Conservation (phyloP, 257 asterid genomes). For the Linaria vulgaris region DNA sequence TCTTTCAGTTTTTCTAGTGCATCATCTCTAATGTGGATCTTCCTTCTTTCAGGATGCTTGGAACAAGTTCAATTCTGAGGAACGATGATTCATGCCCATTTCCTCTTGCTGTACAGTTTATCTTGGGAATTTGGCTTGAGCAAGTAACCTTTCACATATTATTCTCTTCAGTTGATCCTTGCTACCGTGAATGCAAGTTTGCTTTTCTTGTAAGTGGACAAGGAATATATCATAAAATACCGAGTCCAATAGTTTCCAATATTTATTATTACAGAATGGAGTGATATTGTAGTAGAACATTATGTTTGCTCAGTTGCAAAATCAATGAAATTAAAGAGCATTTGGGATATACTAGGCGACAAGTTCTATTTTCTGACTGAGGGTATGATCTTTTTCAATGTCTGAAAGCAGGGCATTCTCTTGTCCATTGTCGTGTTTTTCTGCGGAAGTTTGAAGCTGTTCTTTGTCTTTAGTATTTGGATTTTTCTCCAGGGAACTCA, state of each 20-base stretch:
- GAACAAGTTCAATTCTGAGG: constrained; percentile 93
- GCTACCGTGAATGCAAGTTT: neutral
- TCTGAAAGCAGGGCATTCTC: constrained; percentile 13
- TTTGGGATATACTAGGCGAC: constrained; percentile 6
- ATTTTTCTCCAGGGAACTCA: constrained; percentile 18
- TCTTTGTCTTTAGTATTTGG: constrained; percentile 17
- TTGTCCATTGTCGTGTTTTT: constrained; percentile 13
- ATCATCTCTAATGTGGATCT: constrained; percentile 13
- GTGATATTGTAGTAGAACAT: neutral
- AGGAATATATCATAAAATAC: neutral
- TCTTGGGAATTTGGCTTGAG: constrained; percentile 15
- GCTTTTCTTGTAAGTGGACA: neutral
- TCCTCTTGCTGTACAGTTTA: constrained; percentile 24
- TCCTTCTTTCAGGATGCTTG: constrained; percentile 76
- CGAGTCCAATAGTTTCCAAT: constrained; percentile 8
- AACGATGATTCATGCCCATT: constrained; percentile 40
- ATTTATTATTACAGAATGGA: constrained; percentile 4
- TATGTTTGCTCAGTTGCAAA: neutral
- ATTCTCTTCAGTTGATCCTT: constrained; percentile 6
- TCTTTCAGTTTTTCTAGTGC: constrained; percentile 1
- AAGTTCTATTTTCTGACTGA: constrained; percentile 23
- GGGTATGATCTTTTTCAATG: constrained; percentile 1
- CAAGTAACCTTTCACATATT: constrained; percentile 28
- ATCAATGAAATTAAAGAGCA: constrained; percentile 15
- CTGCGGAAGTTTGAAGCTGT: constrained; percentile 12